Evolutionary conservation across 148 eudicot genomes (phyloP).

Genomic region (Limonium bicolor): DNA sequence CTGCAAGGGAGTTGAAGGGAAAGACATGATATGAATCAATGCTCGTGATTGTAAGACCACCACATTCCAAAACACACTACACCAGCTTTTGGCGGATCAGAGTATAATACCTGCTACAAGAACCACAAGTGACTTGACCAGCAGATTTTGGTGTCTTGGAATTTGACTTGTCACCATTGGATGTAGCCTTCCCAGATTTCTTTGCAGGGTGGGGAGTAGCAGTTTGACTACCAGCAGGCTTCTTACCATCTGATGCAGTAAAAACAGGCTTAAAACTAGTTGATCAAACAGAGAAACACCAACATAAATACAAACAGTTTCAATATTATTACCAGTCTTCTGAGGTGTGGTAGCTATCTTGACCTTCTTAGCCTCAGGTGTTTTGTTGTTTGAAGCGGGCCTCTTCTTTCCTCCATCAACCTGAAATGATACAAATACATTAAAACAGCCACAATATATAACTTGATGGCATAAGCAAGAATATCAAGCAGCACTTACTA

Average conservation of each 20-base stretch:
- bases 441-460: not conserved
- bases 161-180: slow-evolving; percentile 15
- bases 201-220: slow-evolving; percentile 6
- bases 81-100: not conserved
- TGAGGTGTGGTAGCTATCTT: slow-evolving; percentile 3
- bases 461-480: not conserved
- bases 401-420: slow-evolving; percentile 1
- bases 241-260: not conserved
- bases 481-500: not conserved
- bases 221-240: not conserved
- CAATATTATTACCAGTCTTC: not conserved
- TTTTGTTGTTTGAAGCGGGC: not conserved
- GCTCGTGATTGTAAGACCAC: too few species aligned
- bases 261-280: not conserved
- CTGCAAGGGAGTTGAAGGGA: too few species aligned
- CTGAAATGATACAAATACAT: not conserved
- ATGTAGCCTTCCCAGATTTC: slow-evolving; percentile 26
- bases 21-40: too few species aligned
- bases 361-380: slow-evolving; percentile 1
- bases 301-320: not conserved
- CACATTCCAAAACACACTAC: too few species aligned
- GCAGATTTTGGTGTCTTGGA: slow-evolving; percentile 33
- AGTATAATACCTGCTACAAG: slow-evolving; percentile 10
- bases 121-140: slow-evolving; percentile 17
- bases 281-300: not conserved